Evolutionary conservation across 2,329 filamentous ascomycete genomes (phyloP).

Genomic region (Ophiocordyceps robertsii): DNA sequence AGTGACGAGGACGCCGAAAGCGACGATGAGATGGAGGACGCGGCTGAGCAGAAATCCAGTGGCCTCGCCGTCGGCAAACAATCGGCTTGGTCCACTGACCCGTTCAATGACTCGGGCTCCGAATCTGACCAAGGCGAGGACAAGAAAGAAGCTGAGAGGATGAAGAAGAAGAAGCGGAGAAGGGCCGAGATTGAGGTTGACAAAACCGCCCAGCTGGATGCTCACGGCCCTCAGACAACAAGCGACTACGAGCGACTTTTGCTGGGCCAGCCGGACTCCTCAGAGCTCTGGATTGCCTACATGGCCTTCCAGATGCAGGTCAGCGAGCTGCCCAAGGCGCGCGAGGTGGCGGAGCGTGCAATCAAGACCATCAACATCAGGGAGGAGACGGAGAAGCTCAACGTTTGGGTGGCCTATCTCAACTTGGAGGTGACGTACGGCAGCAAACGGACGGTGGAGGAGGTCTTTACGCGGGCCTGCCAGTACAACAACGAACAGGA

Average conservation of each 20-base stretch:
- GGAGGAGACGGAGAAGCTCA: conserved; percentile 84
- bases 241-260: conserved; percentile 91
- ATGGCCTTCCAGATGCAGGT: conserved; percentile 98
- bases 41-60: conserved; percentile 13
- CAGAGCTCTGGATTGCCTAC: conserved; percentile 86
- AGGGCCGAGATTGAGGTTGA: conserved; percentile 74
- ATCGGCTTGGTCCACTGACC: conserved; percentile 77
- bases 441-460: conserved; percentile 67
- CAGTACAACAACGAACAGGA: conserved; percentile 88
- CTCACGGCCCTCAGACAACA: conserved; percentile 73
- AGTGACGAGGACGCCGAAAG: conserved; percentile 20
- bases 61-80: conserved; percentile 47
- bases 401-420: conserved; percentile 87
- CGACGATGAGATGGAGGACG: conserved; percentile 21
- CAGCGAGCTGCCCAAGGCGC: conserved; percentile 75
- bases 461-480: conserved; percentile 82
- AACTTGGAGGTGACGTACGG: conserved; percentile 91
- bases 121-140: conserved; percentile 26
- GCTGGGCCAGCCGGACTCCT: conserved; percentile 86
- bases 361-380: conserved; percentile 82
- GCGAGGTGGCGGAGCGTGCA: conserved; percentile 81
- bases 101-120: conserved; percentile 45
- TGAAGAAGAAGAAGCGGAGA: conserved; percentile 51
- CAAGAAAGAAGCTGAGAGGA: conserved; percentile 21
- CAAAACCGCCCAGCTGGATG: conserved; percentile 81